Percentiles rank a stretch among this genome's conserved stretches.
phyloP scores from a whole-genome alignment of 225 moss, liverwort and hornwort genomes.

The Sphagnum contortum region DNA sequence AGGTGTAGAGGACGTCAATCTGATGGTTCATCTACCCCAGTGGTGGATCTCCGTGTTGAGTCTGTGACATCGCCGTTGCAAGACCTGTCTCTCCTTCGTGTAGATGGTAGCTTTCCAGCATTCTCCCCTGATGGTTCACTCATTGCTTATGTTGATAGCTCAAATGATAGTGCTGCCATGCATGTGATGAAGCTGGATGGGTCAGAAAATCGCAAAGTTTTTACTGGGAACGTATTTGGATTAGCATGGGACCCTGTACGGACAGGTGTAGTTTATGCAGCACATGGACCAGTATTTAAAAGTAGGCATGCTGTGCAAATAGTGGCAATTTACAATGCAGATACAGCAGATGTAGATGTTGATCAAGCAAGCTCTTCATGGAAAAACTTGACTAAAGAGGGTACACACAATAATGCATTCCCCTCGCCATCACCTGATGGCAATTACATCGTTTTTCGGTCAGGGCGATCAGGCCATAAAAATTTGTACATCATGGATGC shows the following conservation, averaged over 20 bases:
- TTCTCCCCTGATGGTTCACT: slow-evolving; percentile 57
- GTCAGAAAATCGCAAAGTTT: slow-evolving; percentile 24
- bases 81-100: slow-evolving; percentile 36
- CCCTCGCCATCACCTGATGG: slow-evolving; percentile 78
- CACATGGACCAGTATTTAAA: slow-evolving; percentile 23
- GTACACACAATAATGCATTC: slow-evolving; percentile 62
- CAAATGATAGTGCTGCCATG: slow-evolving; percentile 3
- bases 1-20: slow-evolving; percentile 42
- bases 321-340: slow-evolving; percentile 38
- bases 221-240: slow-evolving; percentile 18
- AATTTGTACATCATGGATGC: slow-evolving; percentile 88
- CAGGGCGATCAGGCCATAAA: slow-evolving; percentile 52
- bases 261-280: slow-evolving; percentile 34
- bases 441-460: slow-evolving; percentile 72
- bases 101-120: slow-evolving; percentile 48
- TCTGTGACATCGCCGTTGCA: slow-evolving; percentile 39
- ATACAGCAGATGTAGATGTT: slow-evolving; percentile 26
- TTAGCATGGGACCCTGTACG: slow-evolving; percentile 48
- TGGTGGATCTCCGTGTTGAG: slow-evolving; percentile 27
- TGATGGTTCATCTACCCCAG: slow-evolving; percentile 6
- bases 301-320: slow-evolving; percentile 25
- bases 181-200: slow-evolving; percentile 51
- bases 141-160: slow-evolving; percentile 32
- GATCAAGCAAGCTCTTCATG: slow-evolving; percentile 8
- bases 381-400: slow-evolving; percentile 35